Evolutionary conservation across 106 monocot genomes (phyloP).

Genomic region (Gastrodia elata): DNA sequence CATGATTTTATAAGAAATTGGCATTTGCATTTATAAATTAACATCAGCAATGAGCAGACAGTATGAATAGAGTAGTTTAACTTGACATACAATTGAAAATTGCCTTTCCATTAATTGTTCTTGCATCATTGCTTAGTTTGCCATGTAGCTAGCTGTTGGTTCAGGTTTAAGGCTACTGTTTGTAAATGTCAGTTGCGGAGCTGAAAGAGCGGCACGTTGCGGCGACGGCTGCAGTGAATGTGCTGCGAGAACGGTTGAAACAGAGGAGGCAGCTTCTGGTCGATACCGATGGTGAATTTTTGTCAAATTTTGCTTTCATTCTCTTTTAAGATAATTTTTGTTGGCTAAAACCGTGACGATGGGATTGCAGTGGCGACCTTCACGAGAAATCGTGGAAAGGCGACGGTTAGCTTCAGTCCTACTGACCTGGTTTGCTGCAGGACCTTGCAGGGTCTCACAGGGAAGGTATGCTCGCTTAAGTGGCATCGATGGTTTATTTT

Average conservation of each 20-base stretch:
- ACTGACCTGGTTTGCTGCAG: conserved; percentile 96
- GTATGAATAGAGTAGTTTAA: too few species aligned
- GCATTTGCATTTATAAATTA: too few species aligned
- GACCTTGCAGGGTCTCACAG: conserved; percentile 75
- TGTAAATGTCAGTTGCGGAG: conserved; percentile 63
- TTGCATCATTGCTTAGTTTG: too few species aligned
- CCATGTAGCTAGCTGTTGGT: too few species aligned
- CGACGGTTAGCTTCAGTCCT: conserved; percentile 51
- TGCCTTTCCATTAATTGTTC: too few species aligned
- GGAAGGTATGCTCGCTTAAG: conserved; percentile 38
- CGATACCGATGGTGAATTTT: conserved; percentile 63
- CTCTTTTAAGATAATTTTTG: neutral
- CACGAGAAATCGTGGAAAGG: conserved; percentile 49
- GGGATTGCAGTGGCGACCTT: conserved; percentile 52
- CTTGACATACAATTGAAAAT: too few species aligned
- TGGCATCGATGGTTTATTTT: neutral
- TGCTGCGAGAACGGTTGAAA: conserved; percentile 54
- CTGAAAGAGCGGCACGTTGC: conserved; percentile 70
- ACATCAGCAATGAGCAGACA: too few species aligned
- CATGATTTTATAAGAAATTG: too few species aligned
- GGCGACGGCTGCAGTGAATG: conserved; percentile 58
- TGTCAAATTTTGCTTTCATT: neutral
- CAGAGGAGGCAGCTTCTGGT: conserved; percentile 59
- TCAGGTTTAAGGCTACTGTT: neutral
- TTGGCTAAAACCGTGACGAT: neutral